Conservation (phyloP, 2,329 filamentous ascomycete species). For the Rachicladosporium sp. region DNA sequence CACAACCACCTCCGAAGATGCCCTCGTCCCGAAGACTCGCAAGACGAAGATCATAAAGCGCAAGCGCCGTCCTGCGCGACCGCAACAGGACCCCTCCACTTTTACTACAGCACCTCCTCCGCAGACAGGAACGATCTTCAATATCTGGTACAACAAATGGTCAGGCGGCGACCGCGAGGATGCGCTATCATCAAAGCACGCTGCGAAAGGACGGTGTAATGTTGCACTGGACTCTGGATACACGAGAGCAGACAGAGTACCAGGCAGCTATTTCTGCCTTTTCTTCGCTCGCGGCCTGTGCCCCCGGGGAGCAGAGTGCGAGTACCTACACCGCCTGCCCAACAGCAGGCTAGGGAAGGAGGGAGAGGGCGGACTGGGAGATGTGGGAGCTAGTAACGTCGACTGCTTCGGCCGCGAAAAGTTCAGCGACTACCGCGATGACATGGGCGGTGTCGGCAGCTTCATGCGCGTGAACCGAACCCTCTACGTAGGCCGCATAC, state of each 20-base stretch:
- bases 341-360: conserved; percentile 31
- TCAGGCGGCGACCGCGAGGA: conserved; percentile 88
- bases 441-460: conserved; percentile 92
- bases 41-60: conserved; percentile 86
- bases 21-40: conserved; percentile 44
- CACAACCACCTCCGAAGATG: conserved; percentile 11
- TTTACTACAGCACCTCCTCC: conserved; percentile 76
- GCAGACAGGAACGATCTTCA: conserved; percentile 91
- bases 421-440: conserved; percentile 82
- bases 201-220: conserved; percentile 77
- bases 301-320: conserved; percentile 82
- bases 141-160: conserved; percentile 99
- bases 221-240: conserved; percentile 53
- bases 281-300: conserved; percentile 76
- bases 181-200: conserved; percentile 71
- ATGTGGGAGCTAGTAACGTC: conserved; percentile 84
- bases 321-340: conserved; percentile 83
- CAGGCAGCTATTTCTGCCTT: conserved; percentile 76
- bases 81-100: conserved; percentile 76
- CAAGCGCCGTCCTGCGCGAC: conserved; percentile 78
- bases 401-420: conserved; percentile 95
- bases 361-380: conserved; percentile 47
- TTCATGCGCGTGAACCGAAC: conserved; percentile 93
- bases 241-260: conserved; percentile 36
- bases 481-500: conserved; percentile 83